A percentile compares a stretch with the other conserved stretches of the same genome.
These are phyloP conservation scores for Neofusicoccum cordaticola DNA, from an alignment of 2,329 filamentous ascomycete genomes.

Conservation along the genomic window DNA sequence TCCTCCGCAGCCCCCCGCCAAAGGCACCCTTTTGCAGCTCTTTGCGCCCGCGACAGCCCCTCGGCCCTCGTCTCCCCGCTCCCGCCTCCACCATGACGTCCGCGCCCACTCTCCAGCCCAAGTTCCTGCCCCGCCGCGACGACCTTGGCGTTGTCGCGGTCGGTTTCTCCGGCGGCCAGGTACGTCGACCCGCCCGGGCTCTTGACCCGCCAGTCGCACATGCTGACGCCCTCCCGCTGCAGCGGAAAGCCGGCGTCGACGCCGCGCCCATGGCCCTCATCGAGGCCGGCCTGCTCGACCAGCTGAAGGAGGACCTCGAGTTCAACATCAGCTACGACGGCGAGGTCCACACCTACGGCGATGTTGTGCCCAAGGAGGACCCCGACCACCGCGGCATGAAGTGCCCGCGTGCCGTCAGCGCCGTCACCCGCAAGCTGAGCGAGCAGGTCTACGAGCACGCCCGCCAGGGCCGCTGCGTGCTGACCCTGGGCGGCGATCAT, in stretches of 20 bases:
- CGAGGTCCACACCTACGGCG: slow-evolving; percentile 75
- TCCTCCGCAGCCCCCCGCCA: neutral
- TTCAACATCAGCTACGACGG: slow-evolving; percentile 86
- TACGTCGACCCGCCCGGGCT: slow-evolving; percentile 40
- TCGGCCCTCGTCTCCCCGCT: neutral
- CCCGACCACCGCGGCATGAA: slow-evolving; percentile 90
- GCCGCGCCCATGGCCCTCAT: slow-evolving; percentile 87
- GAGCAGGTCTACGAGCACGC: slow-evolving; percentile 87
- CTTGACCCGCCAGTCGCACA: slow-evolving; percentile 7
- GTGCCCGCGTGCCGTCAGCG: slow-evolving; percentile 80
- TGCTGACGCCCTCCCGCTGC: slow-evolving; percentile 18
- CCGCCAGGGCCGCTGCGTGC: slow-evolving; percentile 75
- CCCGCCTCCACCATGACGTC: slow-evolving; percentile 45
- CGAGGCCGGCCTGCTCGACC: slow-evolving; percentile 77
- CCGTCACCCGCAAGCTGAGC: slow-evolving; percentile 76
- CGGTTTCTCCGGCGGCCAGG: slow-evolving; percentile 94
- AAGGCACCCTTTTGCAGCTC: neutral
- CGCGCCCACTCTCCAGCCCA: slow-evolving; percentile 60
- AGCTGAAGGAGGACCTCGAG: slow-evolving; percentile 79
- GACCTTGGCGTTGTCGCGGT: slow-evolving; percentile 91
- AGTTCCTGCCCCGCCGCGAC: slow-evolving; percentile 75
- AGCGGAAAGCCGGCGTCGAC: slow-evolving; percentile 91
- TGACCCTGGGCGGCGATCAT: slow-evolving; percentile 95
- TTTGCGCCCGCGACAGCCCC: neutral
- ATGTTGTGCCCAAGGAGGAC: slow-evolving; percentile 69